Evolutionary conservation across 495 filamentous ascomycete genomes (phyloP), one percentile per base, ranked within the genome.

Genomic region (Aspergillus sclerotioniger): DNA sequence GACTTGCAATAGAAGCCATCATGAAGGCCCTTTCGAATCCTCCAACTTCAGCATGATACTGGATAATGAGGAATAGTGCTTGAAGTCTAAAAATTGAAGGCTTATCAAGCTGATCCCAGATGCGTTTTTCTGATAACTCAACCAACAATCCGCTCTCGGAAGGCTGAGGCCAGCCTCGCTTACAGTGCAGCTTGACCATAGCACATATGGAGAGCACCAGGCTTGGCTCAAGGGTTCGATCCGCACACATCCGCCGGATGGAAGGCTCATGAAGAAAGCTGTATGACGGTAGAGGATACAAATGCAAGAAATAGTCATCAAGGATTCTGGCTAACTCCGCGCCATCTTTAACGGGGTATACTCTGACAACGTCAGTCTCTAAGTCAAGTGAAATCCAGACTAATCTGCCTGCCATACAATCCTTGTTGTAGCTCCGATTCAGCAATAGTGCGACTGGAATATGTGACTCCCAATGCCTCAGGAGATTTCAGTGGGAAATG

Each of bases 221-320:
- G 13, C 37, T 41, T 41, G 37, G 37, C 37, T 13, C 37, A 15
- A 41, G 37, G 8, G 13, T 41, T 41, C n/a, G 37, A 13, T 41
- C 37, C 2, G 37, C n/a, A n/a, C 37, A 41, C 37, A 41, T 41
- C n/a, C 55, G 45, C 7, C 54, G 53, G 29, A 60, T 51, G 3
- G 64, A 55, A 1, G 56, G 57, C 15, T 63, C 59, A 21, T 67
- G 64, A 12, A 64, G 35, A 41, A 67, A 67, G 1, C 58, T 53
- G 31, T 55, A 67, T 5, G 53, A 53, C 4, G 61, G 54, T 10
- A 64, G 32, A 15, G 61, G 64, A 51, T 67, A 67, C 0, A 43
- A 15, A 25, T 25, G 25, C 25, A 25, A 25, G 25, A 25, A 25
- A 25, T 25, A 25, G 25, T 25, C 25, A 25, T 25, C 25, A 25